Conservation (phyloP, 768 basidiomycete genomes). For the Pulveroboletus sp. region DNA sequence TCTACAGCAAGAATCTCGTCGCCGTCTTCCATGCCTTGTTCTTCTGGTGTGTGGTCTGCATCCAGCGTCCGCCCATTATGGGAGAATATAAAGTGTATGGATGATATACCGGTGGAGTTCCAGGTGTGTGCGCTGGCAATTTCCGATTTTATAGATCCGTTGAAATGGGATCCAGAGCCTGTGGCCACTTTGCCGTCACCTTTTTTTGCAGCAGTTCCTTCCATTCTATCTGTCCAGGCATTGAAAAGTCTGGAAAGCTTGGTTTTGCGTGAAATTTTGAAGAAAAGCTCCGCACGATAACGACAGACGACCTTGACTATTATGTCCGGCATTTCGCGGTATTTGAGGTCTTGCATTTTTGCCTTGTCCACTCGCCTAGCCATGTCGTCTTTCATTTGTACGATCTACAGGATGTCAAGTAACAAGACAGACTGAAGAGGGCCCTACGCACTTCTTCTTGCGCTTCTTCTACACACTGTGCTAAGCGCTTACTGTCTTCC, state of each 20-base stretch:
- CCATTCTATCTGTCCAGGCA: slow-evolving; percentile 90
- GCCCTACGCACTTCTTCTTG: slow-evolving; percentile 64
- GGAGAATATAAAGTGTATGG: slow-evolving; percentile 81
- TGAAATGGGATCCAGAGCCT: slow-evolving; percentile 32
- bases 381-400: slow-evolving; percentile 79
- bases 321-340: slow-evolving; percentile 83
- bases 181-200: slow-evolving; percentile 30
- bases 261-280: slow-evolving; percentile 89
- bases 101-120: slow-evolving; percentile 35
- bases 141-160: slow-evolving; percentile 49
- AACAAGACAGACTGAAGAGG: not conserved
- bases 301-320: slow-evolving; percentile 85
- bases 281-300: slow-evolving; percentile 86
- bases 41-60: slow-evolving; percentile 79
- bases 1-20: slow-evolving; percentile 89
- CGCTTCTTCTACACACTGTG: slow-evolving; percentile 78
- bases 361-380: slow-evolving; percentile 76
- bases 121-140: slow-evolving; percentile 43
- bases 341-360: slow-evolving; percentile 74
- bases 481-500: slow-evolving; percentile 83
- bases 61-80: slow-evolving; percentile 78
- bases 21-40: slow-evolving; percentile 80
- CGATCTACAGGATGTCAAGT: slow-evolving; percentile 42
- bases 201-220: slow-evolving; percentile 49
- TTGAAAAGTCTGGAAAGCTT: slow-evolving; percentile 79